phyloP scores from a whole-genome alignment of 306 rosid species.

The Prunus salicina region DNA sequence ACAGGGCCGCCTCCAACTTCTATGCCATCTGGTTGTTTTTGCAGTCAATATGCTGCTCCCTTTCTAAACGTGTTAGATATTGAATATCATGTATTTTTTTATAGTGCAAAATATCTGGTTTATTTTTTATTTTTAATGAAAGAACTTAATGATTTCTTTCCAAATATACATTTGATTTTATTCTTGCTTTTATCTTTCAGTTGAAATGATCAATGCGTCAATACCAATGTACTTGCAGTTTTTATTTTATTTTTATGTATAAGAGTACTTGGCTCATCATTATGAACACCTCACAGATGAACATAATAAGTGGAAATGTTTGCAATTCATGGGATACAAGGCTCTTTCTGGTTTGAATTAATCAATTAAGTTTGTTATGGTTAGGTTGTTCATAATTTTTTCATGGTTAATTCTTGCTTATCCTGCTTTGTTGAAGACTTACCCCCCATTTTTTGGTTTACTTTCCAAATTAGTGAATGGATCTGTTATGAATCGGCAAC shows the following conservation, averaged over 20 bases:
- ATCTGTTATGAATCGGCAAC: conserved; percentile 64
- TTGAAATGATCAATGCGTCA: not conserved
- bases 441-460: not conserved
- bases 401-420: conserved; percentile 25
- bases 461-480: conserved; percentile 65
- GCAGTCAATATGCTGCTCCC: conserved; percentile 9
- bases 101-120: not conserved
- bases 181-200: not conserved
- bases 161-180: not conserved
- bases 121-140: not conserved
- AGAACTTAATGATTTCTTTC: not conserved
- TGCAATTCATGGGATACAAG: not conserved
- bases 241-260: not conserved
- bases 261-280: not conserved
- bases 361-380: conserved; percentile 3
- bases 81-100: not conserved
- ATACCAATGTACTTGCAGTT: not conserved
- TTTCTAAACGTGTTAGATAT: not conserved
- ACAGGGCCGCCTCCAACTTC: conserved; percentile 73
- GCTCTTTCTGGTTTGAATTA: not conserved
- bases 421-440: conserved; percentile 23
- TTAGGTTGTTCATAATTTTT: not conserved
- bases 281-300: not conserved
- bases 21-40: conserved; percentile 61
- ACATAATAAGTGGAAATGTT: not conserved